Evolutionary conservation across 371 early-diverging fungal genomes (phyloP).

Genomic region (Smittium culicis): DNA sequence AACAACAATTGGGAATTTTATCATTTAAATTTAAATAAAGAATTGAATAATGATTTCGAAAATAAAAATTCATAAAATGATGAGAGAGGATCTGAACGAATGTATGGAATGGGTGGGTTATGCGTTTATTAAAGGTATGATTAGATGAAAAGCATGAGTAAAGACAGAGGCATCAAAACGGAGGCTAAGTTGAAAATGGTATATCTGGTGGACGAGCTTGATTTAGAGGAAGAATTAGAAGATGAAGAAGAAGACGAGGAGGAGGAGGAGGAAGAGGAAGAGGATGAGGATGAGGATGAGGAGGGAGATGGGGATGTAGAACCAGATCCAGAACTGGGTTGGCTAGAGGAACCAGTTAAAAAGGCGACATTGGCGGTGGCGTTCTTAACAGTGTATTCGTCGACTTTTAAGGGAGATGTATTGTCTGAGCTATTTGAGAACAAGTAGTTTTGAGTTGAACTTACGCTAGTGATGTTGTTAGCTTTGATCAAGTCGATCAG

Average conservation of each 20-base stretch:
- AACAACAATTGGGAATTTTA: too few species aligned
- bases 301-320: not conserved
- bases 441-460: not conserved
- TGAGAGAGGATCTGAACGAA: too few species aligned
- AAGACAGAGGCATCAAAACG: too few species aligned
- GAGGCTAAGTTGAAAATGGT: too few species aligned
- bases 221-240: not conserved
- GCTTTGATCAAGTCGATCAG: not conserved
- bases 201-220: too few species aligned
- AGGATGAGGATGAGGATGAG: not conserved
- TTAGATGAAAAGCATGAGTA: too few species aligned
- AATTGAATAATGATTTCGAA: too few species aligned
- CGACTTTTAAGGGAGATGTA: not conserved
- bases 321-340: not conserved
- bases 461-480: not conserved
- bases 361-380: not conserved
- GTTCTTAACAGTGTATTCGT: not conserved
- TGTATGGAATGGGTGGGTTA: too few species aligned
- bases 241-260: not conserved
- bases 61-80: too few species aligned
- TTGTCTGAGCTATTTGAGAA: not conserved
- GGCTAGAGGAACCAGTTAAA: not conserved
- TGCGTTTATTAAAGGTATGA: too few species aligned
- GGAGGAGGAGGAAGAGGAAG: not conserved
- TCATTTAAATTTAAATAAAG: too few species aligned